These are phyloP conservation scores for Eimeria mitis DNA, from an alignment of 169 alveolate genomes.

Conservation along the genomic window DNA sequence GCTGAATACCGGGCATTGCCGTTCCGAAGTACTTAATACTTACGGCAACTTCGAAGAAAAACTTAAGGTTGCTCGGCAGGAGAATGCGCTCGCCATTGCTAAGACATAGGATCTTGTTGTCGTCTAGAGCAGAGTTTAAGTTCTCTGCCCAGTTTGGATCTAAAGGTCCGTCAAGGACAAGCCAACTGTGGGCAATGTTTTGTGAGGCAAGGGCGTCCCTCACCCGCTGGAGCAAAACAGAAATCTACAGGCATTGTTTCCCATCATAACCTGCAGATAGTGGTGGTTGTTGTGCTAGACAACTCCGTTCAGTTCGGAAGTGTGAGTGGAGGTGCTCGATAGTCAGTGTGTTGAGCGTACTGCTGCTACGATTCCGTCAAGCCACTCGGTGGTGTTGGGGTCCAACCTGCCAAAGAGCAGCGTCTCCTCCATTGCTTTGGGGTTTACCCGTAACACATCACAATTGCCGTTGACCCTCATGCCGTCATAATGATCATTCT, in stretches of 20 bases:
- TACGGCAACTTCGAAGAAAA: conserved; percentile 93
- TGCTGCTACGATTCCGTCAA: conserved; percentile 96
- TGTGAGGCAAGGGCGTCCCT: conserved; percentile 64
- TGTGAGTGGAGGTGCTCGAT: neutral
- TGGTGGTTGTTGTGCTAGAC: neutral
- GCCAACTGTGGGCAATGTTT: conserved; percentile 93
- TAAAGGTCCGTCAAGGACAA: conserved; percentile 97
- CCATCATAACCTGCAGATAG: neutral
- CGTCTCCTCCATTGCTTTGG: conserved; percentile 96
- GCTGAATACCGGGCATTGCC: neutral
- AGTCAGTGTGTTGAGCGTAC: conserved; percentile 86
- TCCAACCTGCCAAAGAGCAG: conserved; percentile 96
- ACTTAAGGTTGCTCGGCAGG: conserved; percentile 93
- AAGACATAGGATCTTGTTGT: conserved; percentile 95
- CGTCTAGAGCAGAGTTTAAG: conserved; percentile 97
- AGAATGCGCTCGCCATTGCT: conserved; percentile 96
- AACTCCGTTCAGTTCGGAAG: neutral
- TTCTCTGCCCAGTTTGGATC: conserved; percentile 99
- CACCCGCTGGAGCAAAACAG: conserved; percentile 56
- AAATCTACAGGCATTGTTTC: neutral
- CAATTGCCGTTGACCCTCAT: neutral
- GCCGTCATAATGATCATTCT: neutral
- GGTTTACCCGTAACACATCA: conserved; percentile 89
- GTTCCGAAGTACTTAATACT: neutral
- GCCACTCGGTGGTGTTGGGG: conserved; percentile 97